Evolutionary conservation across 441 rosid species (phyloP).

Genomic region (Brassica hybrid): DNA sequence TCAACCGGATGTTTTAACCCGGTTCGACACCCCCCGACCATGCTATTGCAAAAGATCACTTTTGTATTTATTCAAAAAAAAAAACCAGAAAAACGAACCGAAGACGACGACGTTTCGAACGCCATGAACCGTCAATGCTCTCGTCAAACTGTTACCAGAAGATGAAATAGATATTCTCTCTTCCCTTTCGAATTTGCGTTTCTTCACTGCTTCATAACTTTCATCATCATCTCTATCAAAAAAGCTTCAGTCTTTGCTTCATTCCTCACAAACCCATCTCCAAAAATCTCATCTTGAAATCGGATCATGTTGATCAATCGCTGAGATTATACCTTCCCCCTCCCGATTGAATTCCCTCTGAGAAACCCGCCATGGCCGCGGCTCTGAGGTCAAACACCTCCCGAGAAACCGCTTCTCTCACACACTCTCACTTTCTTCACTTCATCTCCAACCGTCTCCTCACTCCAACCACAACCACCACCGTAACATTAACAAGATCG

Average conservation of each 20-base stretch:
- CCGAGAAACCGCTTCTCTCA: conserved; percentile 61
- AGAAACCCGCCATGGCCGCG: conserved; percentile 51
- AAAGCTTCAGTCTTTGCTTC: conserved; percentile 18
- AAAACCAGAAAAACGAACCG: neutral
- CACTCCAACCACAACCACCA: conserved; percentile 27
- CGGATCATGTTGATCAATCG: conserved; percentile 28
- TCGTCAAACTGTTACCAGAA: conserved; percentile 30
- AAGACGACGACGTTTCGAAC: conserved; percentile 6
- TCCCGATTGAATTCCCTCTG: neutral
- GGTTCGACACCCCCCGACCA: neutral
- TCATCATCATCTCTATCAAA: conserved; percentile 20
- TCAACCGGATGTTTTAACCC: neutral
- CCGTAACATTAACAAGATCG: conserved; percentile 48
- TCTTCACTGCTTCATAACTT: no score
- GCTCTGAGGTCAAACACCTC: conserved; percentile 73
- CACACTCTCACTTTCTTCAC: conserved; percentile 67
- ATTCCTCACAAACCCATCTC: conserved; percentile 1
- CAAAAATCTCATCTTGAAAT: neutral
- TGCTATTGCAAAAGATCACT: neutral
- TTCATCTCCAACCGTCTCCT: conserved; percentile 52
- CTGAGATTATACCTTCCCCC: neutral
- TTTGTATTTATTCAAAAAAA: neutral
- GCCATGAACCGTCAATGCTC: conserved; percentile 31
- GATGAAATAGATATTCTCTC: no score
- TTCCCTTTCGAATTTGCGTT: no score